Evolutionary conservation across 2,329 filamentous ascomycete genomes (phyloP), one percentile per base, ranked within the genome.

Genomic region (Colletotrichum somersetense): DNA sequence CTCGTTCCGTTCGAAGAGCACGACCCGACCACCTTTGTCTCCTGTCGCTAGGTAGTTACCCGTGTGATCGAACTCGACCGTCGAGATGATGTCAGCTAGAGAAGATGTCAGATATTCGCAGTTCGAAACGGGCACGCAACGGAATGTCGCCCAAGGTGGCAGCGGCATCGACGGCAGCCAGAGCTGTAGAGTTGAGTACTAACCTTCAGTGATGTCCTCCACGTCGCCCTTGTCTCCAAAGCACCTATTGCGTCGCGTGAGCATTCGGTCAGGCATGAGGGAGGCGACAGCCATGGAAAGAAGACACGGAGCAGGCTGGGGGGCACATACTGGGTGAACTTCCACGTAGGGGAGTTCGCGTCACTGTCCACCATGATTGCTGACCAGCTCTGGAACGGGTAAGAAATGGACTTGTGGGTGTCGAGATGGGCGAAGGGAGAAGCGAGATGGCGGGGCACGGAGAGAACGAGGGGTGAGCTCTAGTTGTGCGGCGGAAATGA

Each of bases 191-290:
- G n/a, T 20, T 20, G 44, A 20, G 52, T 74, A 75, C 83, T 78
- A 87, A 95, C 94, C 93, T 92, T 98, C 95, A 84, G 95, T 98
- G 83, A 98, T 98, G 83, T 98, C 95, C 84, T 98, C 96, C 77
- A 99, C 96, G 86, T 99, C 96, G 78, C 96, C 96, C 86, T 99
- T 99, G 87, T 99, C 96, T 84, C 96, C 96, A 85, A 99, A 99
- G 88, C 96, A 98, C 87, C 96, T 98, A 79, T 68, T 72, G 70
- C 53, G 64, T 73, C 75, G 75, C 77, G 74, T 79, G 75, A 80
- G 74, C 65, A 74, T 66, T 78, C 71, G 76, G 73, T 62, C 70
- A 57, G 53, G 42, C 65, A 12, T 48, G 35, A 57, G 35, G 33
- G 38, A 46, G 35, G 71, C 56, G 23, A 67, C 59, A 57, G 48